These are phyloP conservation scores for Acanthamoeba castellanii DNA, from an alignment of 208 protist genomes.

Conservation along the genomic window DNA sequence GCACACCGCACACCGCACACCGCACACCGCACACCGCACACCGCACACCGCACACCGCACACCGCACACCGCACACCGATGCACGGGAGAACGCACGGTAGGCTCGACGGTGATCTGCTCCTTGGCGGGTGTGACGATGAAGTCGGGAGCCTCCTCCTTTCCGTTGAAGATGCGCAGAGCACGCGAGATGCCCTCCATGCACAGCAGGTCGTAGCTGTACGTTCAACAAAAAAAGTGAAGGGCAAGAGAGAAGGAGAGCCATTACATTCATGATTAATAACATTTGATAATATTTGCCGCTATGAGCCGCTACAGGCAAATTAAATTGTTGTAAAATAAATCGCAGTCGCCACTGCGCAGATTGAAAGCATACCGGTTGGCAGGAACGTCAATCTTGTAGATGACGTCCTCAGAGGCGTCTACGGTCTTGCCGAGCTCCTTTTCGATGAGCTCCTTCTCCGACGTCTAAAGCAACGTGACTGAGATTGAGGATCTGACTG, in stretches of 20 bases:
- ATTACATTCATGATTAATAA: too few species aligned
- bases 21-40: neutral
- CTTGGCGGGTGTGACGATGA: neutral
- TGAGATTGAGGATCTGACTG: neutral
- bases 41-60: too few species aligned
- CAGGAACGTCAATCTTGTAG: neutral
- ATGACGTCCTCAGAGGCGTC: neutral
- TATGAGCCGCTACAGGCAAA: too few species aligned
- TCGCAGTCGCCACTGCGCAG: neutral
- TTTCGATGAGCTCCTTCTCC: conserved; percentile 16
- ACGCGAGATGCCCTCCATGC: conserved; percentile 14
- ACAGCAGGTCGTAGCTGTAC: neutral
- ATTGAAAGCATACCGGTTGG: neutral
- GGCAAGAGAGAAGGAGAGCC: too few species aligned
- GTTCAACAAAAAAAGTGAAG: too few species aligned
- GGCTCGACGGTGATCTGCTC: neutral
- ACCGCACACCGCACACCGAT: too few species aligned
- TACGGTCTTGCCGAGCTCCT: conserved; percentile 2
- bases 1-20: too few species aligned
- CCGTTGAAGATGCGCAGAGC: conserved; percentile 10
- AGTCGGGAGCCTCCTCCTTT: neutral
- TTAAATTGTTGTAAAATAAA: neutral
- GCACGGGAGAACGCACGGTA: neutral
- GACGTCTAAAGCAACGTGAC: neutral
- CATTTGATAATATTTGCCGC: too few species aligned